Evolutionary conservation across 306 rosid genomes (phyloP).

Genomic region (Macrotyloma uniflorum): DNA sequence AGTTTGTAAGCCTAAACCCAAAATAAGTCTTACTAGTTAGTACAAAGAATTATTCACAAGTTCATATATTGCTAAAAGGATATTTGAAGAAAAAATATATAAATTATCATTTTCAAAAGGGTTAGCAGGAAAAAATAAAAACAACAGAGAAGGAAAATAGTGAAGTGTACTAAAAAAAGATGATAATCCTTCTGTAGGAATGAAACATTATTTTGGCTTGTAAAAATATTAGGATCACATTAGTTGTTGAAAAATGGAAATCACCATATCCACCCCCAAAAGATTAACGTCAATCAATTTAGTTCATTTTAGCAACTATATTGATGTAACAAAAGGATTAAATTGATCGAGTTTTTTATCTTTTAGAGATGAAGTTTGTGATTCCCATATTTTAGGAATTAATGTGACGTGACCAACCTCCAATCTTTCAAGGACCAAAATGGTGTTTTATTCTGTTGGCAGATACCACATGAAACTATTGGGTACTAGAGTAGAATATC

Average conservation of each 20-base stretch:
- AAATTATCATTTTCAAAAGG: background rate
- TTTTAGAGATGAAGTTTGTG: background rate
- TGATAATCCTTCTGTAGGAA: background rate
- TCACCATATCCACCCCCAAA: background rate
- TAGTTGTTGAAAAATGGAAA: background rate
- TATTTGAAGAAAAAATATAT: constrained; percentile 2
- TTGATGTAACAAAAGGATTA: background rate
- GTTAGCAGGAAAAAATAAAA: background rate
- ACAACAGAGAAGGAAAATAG: background rate
- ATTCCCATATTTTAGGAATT: background rate
- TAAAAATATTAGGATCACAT: background rate
- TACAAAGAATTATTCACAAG: background rate
- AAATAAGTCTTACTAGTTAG: background rate
- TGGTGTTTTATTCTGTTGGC: background rate
- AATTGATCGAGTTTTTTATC: background rate
- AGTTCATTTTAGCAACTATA: background rate
- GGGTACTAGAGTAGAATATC: constrained; percentile 1
- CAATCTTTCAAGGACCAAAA: background rate
- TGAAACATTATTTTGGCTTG: background rate
- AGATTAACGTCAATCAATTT: background rate
- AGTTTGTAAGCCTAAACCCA: background rate
- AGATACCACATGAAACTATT: constrained; percentile 7
- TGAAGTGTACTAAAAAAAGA: background rate
- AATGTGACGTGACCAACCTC: background rate
- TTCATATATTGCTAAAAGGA: background rate